Evolutionary conservation across 129 eudicot species (phyloP).

Genomic region (Flaveria linearis): DNA sequence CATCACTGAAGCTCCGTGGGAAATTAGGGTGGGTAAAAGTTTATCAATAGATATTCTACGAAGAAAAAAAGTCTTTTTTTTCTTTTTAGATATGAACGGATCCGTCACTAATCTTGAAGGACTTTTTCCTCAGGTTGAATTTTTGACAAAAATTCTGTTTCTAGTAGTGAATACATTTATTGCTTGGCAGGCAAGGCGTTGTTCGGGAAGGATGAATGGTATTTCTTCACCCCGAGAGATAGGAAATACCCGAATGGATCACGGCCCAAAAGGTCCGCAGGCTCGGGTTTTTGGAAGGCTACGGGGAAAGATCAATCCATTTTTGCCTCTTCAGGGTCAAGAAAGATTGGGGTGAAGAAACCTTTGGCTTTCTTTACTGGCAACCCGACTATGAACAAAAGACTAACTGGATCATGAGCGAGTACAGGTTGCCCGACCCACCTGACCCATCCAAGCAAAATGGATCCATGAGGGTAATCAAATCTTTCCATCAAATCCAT

Average conservation of each 20-base stretch:
- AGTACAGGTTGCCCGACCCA: slow-evolving; percentile 63
- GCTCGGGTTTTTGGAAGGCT: slow-evolving; percentile 73
- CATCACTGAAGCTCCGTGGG: background rate
- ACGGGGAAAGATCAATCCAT: slow-evolving; percentile 65
- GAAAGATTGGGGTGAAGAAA: slow-evolving; percentile 62
- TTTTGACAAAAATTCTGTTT: background rate
- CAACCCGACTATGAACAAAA: slow-evolving; percentile 52
- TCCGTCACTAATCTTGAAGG: too few species aligned
- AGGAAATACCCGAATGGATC: slow-evolving; percentile 68
- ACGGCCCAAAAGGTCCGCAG: slow-evolving; percentile 61
- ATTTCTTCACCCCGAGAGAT: slow-evolving; percentile 64
- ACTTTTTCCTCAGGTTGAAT: background rate
- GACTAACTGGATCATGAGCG: slow-evolving; percentile 73
- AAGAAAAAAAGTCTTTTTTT: background rate
- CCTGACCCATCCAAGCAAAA: slow-evolving; percentile 37
- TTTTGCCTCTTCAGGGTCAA: slow-evolving; percentile 46
- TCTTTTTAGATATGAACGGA: background rate
- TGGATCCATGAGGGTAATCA: slow-evolving; percentile 69
- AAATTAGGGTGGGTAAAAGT: too few species aligned
- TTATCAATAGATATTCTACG: background rate
- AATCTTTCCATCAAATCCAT: background rate
- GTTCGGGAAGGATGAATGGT: slow-evolving; percentile 72
- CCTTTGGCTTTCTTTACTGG: slow-evolving; percentile 54
- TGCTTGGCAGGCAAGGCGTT: slow-evolving; percentile 44
- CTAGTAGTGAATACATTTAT: background rate